Conservation (phyloP, 441 rosid genomes). For the Capsella rubella region DNA sequence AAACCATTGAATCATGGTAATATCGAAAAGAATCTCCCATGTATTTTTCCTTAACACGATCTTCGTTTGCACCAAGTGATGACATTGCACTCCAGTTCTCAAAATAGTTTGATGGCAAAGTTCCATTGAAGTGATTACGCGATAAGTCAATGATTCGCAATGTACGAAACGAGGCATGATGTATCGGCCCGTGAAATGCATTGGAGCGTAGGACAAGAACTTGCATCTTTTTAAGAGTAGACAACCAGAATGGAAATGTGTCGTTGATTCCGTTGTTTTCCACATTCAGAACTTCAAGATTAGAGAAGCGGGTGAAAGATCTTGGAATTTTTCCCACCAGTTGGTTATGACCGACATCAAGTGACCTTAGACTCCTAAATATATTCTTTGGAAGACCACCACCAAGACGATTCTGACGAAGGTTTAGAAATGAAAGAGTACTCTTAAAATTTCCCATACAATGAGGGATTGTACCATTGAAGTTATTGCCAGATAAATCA, state of each 20-base stretch:
- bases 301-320: slow-evolving; percentile 34
- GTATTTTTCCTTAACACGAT: slow-evolving; percentile 8
- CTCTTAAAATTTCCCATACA: slow-evolving; percentile 36
- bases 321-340: slow-evolving; percentile 53
- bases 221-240: background rate
- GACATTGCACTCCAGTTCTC: slow-evolving; percentile 50
- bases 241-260: slow-evolving; percentile 8
- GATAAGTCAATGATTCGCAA: slow-evolving; percentile 67
- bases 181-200: background rate
- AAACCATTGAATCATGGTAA: slow-evolving; percentile 22
- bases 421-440: slow-evolving; percentile 50
- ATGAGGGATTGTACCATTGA: slow-evolving; percentile 46
- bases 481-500: slow-evolving; percentile 43
- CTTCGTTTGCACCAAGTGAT: background rate
- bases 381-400: slow-evolving; percentile 42
- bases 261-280: slow-evolving; percentile 10
- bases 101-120: slow-evolving; percentile 34
- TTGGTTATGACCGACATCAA: slow-evolving; percentile 52
- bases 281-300: slow-evolving; percentile 23
- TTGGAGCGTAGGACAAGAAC: slow-evolving; percentile 36
- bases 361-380: slow-evolving; percentile 39
- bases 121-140: background rate
- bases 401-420: slow-evolving; percentile 47
- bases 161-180: slow-evolving; percentile 30
- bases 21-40: slow-evolving; percentile 28